phyloP scores from a whole-genome alignment of 352 stramenopile species.

The Phytopythium aichiense region DNA sequence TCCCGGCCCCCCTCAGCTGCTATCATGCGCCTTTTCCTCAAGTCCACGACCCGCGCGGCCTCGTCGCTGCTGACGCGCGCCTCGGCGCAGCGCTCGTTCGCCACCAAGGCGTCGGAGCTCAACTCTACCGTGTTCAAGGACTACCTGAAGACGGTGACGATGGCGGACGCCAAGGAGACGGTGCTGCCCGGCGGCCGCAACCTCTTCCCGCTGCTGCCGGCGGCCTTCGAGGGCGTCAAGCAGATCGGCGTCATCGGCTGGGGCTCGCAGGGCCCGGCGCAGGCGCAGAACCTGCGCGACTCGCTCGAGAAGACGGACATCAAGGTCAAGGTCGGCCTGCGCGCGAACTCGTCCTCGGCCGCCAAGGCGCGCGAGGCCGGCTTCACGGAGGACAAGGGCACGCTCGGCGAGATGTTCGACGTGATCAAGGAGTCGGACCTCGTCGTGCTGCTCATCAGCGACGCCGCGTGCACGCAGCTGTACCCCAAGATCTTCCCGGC shows the following conservation, averaged over 20 bases:
- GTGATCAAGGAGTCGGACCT: constrained; percentile 96
- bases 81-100: constrained; percentile 39
- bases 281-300: constrained; percentile 97
- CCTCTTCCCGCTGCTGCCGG: constrained; percentile 93
- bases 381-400: constrained; percentile 92
- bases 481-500: constrained; percentile 97
- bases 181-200: constrained; percentile 85
- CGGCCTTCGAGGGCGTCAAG: constrained; percentile 96
- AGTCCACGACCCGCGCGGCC: constrained; percentile 37
- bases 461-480: constrained; percentile 92
- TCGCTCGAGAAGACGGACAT: constrained; percentile 92
- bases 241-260: constrained; percentile 98
- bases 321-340: constrained; percentile 88
- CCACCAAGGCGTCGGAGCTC: constrained; percentile 58
- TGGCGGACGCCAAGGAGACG: constrained; percentile 71
- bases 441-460: constrained; percentile 96
- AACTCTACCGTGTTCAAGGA: constrained; percentile 65
- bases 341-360: constrained; percentile 71
- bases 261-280: constrained; percentile 96
- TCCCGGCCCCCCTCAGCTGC: background rate
- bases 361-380: constrained; percentile 85
- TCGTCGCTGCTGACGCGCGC: constrained; percentile 32
- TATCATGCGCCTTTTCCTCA: constrained; percentile 65
- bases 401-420: constrained; percentile 95
- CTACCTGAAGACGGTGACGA: constrained; percentile 70